Conservation (phyloP, 2,329 filamentous ascomycete genomes). For the Aspergillus viridinutans region DNA sequence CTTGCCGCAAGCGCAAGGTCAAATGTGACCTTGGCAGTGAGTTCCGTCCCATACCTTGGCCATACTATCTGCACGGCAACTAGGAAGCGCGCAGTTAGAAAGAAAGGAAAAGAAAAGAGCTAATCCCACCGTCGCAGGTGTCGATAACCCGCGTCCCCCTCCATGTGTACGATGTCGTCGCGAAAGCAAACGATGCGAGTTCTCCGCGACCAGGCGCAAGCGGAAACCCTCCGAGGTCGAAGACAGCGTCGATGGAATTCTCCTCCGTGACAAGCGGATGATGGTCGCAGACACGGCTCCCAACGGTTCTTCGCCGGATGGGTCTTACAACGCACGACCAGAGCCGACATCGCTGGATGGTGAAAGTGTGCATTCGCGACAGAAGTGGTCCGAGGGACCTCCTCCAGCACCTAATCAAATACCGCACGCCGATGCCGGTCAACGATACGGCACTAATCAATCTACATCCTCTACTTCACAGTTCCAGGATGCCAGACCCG, state of each 20-base stretch:
- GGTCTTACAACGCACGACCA: conserved; percentile 23
- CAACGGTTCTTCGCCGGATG: conserved; percentile 23
- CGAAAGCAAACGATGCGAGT: conserved; percentile 95
- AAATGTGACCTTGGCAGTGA: conserved; percentile 47
- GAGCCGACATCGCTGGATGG: conserved; percentile 24
- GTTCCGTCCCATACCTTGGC: conserved; percentile 10
- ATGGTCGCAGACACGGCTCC: conserved; percentile 44
- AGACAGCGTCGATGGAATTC: conserved; percentile 38
- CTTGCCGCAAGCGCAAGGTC: conserved; percentile 47
- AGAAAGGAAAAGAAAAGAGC: not conserved
- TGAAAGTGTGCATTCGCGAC: conserved; percentile 18
- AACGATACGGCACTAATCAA: conserved; percentile 26
- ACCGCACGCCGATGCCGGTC: conserved; percentile 16
- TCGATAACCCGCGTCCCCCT: conserved; percentile 90
- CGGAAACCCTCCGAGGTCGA: conserved; percentile 61
- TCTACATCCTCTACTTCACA: conserved; percentile 15
- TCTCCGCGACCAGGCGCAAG: conserved; percentile 91
- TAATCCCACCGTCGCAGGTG: conserved; percentile 40
- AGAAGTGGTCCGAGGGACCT: conserved; percentile 30
- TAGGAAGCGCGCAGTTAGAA: not conserved
- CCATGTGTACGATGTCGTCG: conserved; percentile 90
- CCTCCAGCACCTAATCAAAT: conserved; percentile 17
- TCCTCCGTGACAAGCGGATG: conserved; percentile 49
- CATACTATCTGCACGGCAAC: not conserved
- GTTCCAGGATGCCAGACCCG: conserved; percentile 25